Evolutionary conservation across 192 early-diverging fungal genomes (phyloP), one percentile per base, ranked within the genome.

Genomic region (Jimgerdemannia lactiflua): DNA sequence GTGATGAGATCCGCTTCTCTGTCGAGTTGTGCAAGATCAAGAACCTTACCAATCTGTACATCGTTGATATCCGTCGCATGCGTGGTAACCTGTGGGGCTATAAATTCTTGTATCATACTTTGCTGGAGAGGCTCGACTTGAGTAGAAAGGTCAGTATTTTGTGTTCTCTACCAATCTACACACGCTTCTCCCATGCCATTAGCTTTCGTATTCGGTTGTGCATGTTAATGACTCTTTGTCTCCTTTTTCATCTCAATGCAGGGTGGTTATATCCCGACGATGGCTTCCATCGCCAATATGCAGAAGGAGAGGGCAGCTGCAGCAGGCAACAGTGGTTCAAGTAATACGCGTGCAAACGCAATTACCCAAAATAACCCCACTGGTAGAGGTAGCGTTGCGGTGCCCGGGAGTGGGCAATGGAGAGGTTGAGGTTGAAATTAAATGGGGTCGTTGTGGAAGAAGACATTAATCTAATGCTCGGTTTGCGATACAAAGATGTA

Each of bases 21-120:
- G 87, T 96, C 43, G 93, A 94, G 84, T 82, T 96, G 11, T 92
- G 93, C 83, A 86, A 87, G 76, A 89, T 96, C 76, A 92, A 91
- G 81, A 95, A 95, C 77, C 79, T 96, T 19, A 87, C 85, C 76
- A 83, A 84, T 77, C 82, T 91, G 18, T 89, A 88, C 70, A 89
- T 88, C 69, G 89, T 91, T 43, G 84, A 87, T 71, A 71, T 91
- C 69, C 80, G 83, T 19, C 85, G 89, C 39, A 81, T 87, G 66
- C 85, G 85, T 74, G 89, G 89, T 76, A 91, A 89, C 78, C 83
- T 82, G 42, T 91, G 88, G 89, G 83, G 86, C 0, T 91, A 89
- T 77, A 91, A 89, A 80, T 87, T 86, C 69, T 74, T 91, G 18
- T 91, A 91, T 77, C 86, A 89, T 65, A 78, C 80, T 65, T 72